Base-by-base conservation (phyloP, 208 protist species). In the Wallacemonas sp. region DNA sequence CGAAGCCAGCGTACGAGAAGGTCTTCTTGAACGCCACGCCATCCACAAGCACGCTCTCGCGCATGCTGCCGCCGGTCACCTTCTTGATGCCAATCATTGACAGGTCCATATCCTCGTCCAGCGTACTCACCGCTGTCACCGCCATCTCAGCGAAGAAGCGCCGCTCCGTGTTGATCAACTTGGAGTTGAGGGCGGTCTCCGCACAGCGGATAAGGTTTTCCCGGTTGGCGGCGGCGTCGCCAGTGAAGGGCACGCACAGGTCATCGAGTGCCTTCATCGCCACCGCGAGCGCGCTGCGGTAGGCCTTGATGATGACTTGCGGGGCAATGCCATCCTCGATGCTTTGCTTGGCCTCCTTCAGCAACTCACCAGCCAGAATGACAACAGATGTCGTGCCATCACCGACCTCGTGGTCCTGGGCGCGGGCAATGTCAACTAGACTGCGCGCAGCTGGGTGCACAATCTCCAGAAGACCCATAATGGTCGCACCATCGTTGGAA, bases 1-100 rank as follows among this genome's bases (percentile, higher is more conserved):
- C 99, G 68, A 99, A 99, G 41, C 98, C 98, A 48, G 99, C 99
- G 85, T 99, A 99, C 8, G 97, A 99, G 69, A 99, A 99, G 32
- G 98, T 99, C 86, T 99, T 99, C 87, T 99, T 99, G 93, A 99
- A 99, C 1, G 99, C 99, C 19, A 99, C 99, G 62, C 99, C 99
- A 52, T 99, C 85, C 48, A 99, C 95, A 27, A 99, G 89, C 9
- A 98, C 60, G 50, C 98, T 99, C 38, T 99, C 99, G 76, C 97
- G 64, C 81, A 99, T 94, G 66, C 97, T 93, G 57, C 99, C 99
- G 66, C 99, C 99, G n/a, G 81, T 73, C 24, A 99, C 98, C 81
- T 99, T 99, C 83, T 99, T 99, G 50, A 99, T 98, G 29, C 99
- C 99, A 74, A 99, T 98, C 79, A 99, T 92, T 44, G 98, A 89